phyloP scores from a whole-genome alignment of 2,329 filamentous ascomycete genomes.

The Thermoascus crustaceus region DNA sequence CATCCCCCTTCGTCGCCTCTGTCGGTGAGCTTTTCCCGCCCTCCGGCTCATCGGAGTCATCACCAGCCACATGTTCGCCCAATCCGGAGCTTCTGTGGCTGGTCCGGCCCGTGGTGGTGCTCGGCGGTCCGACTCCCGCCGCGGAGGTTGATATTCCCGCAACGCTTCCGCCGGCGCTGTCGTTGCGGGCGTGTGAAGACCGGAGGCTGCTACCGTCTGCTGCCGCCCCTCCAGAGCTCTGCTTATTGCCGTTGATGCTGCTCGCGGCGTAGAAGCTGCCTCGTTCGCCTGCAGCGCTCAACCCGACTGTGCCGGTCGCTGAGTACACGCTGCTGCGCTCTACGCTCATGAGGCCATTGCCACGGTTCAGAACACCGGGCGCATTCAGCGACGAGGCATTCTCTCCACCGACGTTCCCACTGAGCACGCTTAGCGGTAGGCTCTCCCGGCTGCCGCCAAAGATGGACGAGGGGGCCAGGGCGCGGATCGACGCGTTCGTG shows the following conservation, averaged over 20 bases:
- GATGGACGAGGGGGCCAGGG: slow-evolving; percentile 54
- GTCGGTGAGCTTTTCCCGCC: slow-evolving; percentile 10
- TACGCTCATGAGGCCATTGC: slow-evolving; percentile 47
- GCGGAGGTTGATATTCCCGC: slow-evolving; percentile 28
- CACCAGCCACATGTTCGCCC: slow-evolving; percentile 37
- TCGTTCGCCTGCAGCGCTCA: slow-evolving; percentile 57
- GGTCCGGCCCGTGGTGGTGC: slow-evolving; percentile 25
- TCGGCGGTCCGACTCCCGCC: slow-evolving; percentile 16
- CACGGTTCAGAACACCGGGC: slow-evolving; percentile 35
- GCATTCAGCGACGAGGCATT: slow-evolving; percentile 35
- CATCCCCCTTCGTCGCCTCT: slow-evolving; percentile 28
- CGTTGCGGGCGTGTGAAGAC: slow-evolving; percentile 72
- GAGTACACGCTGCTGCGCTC: slow-evolving; percentile 67
- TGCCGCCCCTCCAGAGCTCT: slow-evolving; percentile 26
- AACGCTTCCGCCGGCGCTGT: slow-evolving; percentile 74
- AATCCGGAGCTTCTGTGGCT: slow-evolving; percentile 38
- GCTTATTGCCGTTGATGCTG: slow-evolving; percentile 65
- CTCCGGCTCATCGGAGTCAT: slow-evolving; percentile 27
- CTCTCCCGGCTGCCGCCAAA: slow-evolving; percentile 59
- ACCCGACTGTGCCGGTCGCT: slow-evolving; percentile 56
- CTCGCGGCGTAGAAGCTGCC: slow-evolving; percentile 80
- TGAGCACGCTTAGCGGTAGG: slow-evolving; percentile 54
- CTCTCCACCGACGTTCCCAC: slow-evolving; percentile 42
- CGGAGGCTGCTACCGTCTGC: slow-evolving; percentile 69
- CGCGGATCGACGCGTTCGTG: slow-evolving; percentile 58